Percentiles rank a stretch among this genome's conserved stretches.
Conservation (phyloP, 2,329 filamentous ascomycete genomes). For the Fusarium virguliforme region DNA sequence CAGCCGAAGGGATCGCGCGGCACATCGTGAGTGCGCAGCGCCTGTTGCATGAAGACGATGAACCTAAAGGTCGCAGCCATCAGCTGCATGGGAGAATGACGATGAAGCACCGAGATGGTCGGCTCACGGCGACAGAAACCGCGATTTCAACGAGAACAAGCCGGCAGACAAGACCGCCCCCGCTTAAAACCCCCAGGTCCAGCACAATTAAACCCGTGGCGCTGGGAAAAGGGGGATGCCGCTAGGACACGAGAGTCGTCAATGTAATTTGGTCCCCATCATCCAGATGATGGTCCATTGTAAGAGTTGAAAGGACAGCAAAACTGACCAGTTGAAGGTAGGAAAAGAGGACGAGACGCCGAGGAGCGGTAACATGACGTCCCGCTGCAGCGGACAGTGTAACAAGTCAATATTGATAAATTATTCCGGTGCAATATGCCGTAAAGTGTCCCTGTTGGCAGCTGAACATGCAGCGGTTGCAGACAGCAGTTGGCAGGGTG, state of each 20-base stretch:
- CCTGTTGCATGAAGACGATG: conserved; percentile 1
- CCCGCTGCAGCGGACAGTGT: conserved; percentile 35
- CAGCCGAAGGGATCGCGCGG: neutral
- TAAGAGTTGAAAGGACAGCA: conserved; percentile 33
- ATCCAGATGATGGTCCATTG: conserved; percentile 47
- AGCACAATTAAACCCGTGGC: conserved; percentile 43
- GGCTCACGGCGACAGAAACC: conserved; percentile 5
- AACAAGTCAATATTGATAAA: conserved; percentile 27
- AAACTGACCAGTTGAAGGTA: conserved; percentile 16
- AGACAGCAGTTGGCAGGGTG: conserved; percentile 1
- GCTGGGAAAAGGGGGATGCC: conserved; percentile 46
- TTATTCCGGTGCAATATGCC: conserved; percentile 27
- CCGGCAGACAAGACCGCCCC: conserved; percentile 30
- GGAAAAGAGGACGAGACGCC: conserved; percentile 18
- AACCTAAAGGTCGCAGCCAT: conserved; percentile 17
- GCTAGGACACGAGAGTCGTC: conserved; percentile 37
- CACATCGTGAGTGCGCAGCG: neutral
- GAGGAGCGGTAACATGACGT: conserved; percentile 38
- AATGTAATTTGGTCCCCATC: conserved; percentile 50
- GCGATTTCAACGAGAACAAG: conserved; percentile 22
- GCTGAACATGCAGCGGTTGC: conserved; percentile 4
- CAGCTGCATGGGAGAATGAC: conserved; percentile 18
- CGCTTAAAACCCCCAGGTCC: conserved; percentile 35
- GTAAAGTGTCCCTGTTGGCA: neutral
- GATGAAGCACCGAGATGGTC: conserved; percentile 17